Evolutionary conservation across 345 rosid genomes (phyloP).

Genomic region (Brassica juncea): DNA sequence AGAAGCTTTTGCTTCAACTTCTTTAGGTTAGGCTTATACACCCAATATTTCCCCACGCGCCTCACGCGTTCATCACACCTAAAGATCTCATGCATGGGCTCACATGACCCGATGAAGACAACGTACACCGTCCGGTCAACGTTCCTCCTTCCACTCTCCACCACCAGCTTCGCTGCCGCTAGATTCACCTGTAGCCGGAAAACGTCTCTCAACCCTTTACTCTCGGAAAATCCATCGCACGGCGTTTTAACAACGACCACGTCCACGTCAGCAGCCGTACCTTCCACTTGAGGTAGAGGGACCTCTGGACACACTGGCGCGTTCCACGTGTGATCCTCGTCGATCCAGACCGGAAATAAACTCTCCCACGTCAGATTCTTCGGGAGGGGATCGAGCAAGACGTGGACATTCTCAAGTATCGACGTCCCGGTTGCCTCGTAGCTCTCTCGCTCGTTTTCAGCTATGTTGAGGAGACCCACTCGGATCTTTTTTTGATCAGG

Average conservation of each 20-base stretch:
- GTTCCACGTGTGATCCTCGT: constrained; percentile 50
- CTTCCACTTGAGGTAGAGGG: constrained; percentile 57
- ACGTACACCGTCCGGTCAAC: constrained; percentile 48
- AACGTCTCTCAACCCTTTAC: constrained; percentile 61
- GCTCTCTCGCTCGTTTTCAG: constrained; percentile 8
- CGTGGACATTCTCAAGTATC: constrained; percentile 38
- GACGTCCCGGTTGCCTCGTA: constrained; percentile 26
- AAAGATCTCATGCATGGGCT: constrained; percentile 83
- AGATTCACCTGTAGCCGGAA: constrained; percentile 77
- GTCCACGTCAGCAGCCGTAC: constrained; percentile 46
- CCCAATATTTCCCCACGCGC: constrained; percentile 60
- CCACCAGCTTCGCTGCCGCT: constrained; percentile 71
- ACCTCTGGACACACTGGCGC: constrained; percentile 62
- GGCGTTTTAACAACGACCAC: constrained; percentile 68
- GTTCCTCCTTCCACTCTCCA: constrained; percentile 43
- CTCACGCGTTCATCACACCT: constrained; percentile 71
- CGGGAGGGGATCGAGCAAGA: constrained; percentile 48
- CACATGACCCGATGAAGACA: constrained; percentile 65
- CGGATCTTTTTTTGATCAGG: constrained; percentile 43
- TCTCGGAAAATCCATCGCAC: constrained; percentile 44
- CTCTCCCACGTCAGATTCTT: constrained; percentile 53
- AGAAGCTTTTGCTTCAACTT: constrained; percentile 58
- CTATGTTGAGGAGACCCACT: constrained; percentile 62
- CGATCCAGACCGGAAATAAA: constrained; percentile 79
- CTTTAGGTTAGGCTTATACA: constrained; percentile 60